A percentile compares a stretch with the other conserved stretches of the same genome.
These are phyloP conservation scores for Dioscorea alata DNA, from an alignment of 106 monocot genomes.

Conservation along the genomic window DNA sequence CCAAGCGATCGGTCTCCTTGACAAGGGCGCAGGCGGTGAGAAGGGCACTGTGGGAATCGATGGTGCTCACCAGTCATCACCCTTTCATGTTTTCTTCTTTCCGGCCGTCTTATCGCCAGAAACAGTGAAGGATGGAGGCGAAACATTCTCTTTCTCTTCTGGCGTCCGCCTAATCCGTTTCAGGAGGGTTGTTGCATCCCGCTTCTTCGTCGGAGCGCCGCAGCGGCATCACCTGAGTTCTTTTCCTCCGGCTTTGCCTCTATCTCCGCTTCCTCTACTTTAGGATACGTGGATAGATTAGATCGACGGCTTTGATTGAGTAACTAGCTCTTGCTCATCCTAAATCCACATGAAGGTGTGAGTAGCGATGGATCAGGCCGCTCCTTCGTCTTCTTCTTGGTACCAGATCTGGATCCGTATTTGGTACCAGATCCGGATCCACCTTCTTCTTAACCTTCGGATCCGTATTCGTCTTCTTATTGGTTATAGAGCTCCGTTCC, in stretches of 20 bases:
- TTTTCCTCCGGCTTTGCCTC: slow-evolving; percentile 2
- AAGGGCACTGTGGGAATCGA: too few species aligned
- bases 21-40: too few species aligned
- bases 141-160: slow-evolving; percentile 10
- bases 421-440: too few species aligned
- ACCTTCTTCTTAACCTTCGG: not conserved
- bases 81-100: slow-evolving; percentile 10
- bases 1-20: too few species aligned
- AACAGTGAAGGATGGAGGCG: not conserved
- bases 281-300: too few species aligned
- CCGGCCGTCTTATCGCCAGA: not conserved
- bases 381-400: too few species aligned
- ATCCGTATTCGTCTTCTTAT: slow-evolving; percentile 4
- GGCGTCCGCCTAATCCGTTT: slow-evolving; percentile 38
- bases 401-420: not conserved
- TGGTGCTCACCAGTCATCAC: slow-evolving; percentile 10
- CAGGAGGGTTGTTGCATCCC: slow-evolving; percentile 41
- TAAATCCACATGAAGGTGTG: too few species aligned
- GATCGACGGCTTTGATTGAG: too few species aligned
- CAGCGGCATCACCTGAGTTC: slow-evolving; percentile 21
- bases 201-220: slow-evolving; percentile 34
- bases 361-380: too few species aligned
- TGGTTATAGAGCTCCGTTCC: slow-evolving; percentile 43
- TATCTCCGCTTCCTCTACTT: not conserved
- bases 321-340: too few species aligned